phyloP scores from a whole-genome alignment of 148 eudicot genomes.

The Silene uniflora region DNA sequence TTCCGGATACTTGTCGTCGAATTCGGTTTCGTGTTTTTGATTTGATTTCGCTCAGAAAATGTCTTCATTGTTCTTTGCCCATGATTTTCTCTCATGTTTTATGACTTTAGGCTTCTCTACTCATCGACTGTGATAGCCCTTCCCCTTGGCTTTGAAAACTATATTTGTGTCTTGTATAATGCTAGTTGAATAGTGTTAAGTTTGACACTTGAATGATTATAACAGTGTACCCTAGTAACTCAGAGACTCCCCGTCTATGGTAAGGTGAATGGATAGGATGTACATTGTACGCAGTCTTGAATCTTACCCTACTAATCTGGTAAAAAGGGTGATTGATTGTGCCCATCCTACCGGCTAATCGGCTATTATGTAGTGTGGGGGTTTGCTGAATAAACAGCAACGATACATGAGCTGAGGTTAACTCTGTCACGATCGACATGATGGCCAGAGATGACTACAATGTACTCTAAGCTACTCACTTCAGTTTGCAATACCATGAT shows the following conservation, averaged over 20 bases:
- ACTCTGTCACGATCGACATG: too few species aligned
- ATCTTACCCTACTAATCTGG: too few species aligned
- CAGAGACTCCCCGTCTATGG: not conserved
- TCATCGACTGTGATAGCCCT: not conserved
- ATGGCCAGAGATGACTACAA: too few species aligned
- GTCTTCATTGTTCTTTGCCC: slow-evolving; percentile 3
- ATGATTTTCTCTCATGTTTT: not conserved
- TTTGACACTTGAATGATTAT: not conserved
- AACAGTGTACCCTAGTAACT: not conserved
- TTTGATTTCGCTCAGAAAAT: not conserved
- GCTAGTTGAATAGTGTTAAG: not conserved
- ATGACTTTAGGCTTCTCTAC: not conserved
- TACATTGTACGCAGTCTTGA: not conserved
- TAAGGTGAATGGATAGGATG: not conserved
- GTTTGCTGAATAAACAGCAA: too few species aligned
- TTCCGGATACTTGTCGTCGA: not conserved
- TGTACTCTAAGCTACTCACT: too few species aligned
- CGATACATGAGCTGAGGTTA: too few species aligned
- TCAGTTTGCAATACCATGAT: too few species aligned
- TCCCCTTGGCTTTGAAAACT: not conserved
- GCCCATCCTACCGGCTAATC: too few species aligned
- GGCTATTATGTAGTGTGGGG: too few species aligned
- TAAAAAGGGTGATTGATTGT: too few species aligned
- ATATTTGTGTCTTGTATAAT: not conserved
- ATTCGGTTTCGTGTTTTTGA: not conserved